Evolutionary conservation across 306 rosid species (phyloP), one percentile per base, ranked within the genome.

Genomic region (Castanea sativa): DNA sequence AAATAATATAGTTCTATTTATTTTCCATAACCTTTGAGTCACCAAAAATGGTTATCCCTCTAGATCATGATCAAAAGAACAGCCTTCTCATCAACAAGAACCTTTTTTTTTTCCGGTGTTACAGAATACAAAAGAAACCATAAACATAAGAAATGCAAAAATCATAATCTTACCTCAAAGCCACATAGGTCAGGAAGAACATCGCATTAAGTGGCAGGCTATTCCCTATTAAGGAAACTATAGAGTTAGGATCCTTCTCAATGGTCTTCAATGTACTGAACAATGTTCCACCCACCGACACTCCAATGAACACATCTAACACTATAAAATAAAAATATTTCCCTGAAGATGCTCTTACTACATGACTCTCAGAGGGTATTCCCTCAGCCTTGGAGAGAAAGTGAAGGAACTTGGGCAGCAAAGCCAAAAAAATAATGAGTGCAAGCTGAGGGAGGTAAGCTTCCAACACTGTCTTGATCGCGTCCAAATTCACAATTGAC

Each of bases 401-500:
- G 77, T 83, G 45, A 29, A 96, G 97, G 61, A 96, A 45, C 87
- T 85, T 91, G 41, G 99, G 99, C 87, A 96, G 83, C 71, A 96
- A 11, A 59, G 97, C 98, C 79, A 93, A 76, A 82, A 96, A 96
- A 81, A 93, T 12, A 5, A 93, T 70, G 73, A 96, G 85, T 15
- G 98, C 99, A 61, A 96, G 11, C 84, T 93, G 99, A 78, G 99
- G 98, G 82, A 96, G 95, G 74, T 74, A 96, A 78, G 99, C 98
- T 90, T 89, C 98, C 83, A 96, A 85, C 80, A 91, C 85, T n/a
- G 90, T 89, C 87, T 57, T 91, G 73, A 96, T 9, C 29, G 51
- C 87, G 6, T 0, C 0, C n/a, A 73, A 35, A 1, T 79, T 21
- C 87, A 85, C 86, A 56, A 91, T 7, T 32, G 93, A 76, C 87